Conservation (phyloP, 1,139 yeast genomes). For the Sporopachydermia cereana region DNA sequence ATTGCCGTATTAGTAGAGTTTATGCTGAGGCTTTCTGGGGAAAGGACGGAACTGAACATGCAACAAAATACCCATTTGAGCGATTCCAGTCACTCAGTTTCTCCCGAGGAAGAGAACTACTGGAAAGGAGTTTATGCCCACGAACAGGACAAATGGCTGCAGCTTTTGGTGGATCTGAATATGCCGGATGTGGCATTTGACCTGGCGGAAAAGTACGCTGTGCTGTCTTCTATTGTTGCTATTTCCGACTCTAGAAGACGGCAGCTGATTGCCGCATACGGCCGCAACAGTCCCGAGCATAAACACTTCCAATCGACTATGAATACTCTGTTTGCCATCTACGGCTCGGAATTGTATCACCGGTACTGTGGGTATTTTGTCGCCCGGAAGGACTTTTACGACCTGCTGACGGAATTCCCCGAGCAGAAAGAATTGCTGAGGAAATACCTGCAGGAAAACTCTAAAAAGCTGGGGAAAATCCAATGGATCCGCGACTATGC, state of each 20-base stretch:
- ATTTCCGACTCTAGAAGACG: conserved; percentile 44
- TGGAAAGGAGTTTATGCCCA: background rate
- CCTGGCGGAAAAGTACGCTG: conserved; percentile 58
- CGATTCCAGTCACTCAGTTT: background rate
- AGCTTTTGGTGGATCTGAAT: background rate
- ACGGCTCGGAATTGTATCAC: background rate
- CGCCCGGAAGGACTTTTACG: conserved; percentile 38
- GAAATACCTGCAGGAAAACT: conserved; percentile 36
- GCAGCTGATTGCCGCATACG: background rate
- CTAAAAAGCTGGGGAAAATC: conserved; percentile 34
- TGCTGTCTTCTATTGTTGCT: conserved; percentile 53
- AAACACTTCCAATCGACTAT: background rate
- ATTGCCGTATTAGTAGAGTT: background rate
- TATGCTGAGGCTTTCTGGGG: background rate
- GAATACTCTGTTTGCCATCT: background rate
- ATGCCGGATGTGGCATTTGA: conserved; percentile 36
- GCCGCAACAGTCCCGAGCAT: background rate
- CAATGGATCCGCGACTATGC: conserved; percentile 67
- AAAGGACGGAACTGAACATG: background rate
- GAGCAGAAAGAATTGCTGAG: conserved; percentile 39
- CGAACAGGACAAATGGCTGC: background rate
- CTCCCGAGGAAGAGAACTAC: background rate
- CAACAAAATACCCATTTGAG: too few relatives aligned
- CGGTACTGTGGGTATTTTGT: conserved; percentile 40
- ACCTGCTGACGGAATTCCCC: conserved; percentile 46